These are phyloP conservation scores for Colletotrichum lentis DNA, from an alignment of 2,329 filamentous ascomycete genomes.

Conservation along the genomic window DNA sequence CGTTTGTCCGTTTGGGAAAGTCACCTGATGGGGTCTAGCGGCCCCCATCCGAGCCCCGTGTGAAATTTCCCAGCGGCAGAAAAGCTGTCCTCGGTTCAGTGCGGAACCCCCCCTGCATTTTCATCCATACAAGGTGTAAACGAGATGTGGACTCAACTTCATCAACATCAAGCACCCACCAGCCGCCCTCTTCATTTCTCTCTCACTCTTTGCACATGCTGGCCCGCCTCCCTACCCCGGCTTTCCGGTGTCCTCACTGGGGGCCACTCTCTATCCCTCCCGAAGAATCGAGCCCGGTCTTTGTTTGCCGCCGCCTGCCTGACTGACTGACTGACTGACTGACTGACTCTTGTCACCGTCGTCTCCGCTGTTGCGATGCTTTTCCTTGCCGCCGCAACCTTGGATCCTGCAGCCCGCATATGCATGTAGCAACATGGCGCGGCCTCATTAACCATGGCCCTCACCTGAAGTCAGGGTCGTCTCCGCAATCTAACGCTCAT, in stretches of 20 bases:
- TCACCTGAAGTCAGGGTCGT: constrained; percentile 37
- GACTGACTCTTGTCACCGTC: constrained; percentile 16
- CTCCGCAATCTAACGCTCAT: constrained; percentile 29
- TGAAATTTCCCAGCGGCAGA: constrained; percentile 34
- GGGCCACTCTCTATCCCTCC: not conserved
- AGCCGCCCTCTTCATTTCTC: constrained; percentile 22
- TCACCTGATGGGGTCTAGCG: constrained; percentile 23
- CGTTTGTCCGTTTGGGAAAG: constrained; percentile 13
- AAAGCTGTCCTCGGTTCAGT: constrained; percentile 16
- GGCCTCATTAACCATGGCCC: constrained; percentile 29
- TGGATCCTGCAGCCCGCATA: constrained; percentile 10
- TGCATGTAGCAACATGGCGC: constrained; percentile 10
- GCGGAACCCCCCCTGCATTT: constrained; percentile 23
- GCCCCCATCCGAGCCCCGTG: constrained; percentile 22
- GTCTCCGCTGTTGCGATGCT: not conserved
- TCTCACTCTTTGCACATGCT: constrained; percentile 9
- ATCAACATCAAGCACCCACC: constrained; percentile 31
- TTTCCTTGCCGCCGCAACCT: constrained; percentile 26
- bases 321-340: not conserved
- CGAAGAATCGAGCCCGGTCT: constrained; percentile 12
- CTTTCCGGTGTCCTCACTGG: not conserved
- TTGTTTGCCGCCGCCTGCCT: not conserved
- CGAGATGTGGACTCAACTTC: constrained; percentile 30
- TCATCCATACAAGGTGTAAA: constrained; percentile 32
- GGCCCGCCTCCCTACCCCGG: constrained; percentile 17